Conservation (phyloP, 345 rosid species). For the Hibiscus tridactylites region DNA sequence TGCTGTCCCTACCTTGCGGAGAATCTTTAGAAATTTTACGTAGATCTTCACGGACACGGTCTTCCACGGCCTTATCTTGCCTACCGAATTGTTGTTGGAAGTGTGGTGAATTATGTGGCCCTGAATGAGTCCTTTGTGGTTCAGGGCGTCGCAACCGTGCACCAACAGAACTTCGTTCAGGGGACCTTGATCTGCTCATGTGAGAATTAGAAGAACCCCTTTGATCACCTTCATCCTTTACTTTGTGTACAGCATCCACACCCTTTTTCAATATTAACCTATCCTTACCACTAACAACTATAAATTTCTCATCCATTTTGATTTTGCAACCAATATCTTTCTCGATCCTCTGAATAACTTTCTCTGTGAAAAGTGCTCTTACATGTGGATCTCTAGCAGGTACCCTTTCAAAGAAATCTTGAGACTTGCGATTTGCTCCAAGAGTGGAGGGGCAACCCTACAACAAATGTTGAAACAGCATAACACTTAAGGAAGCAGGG, state of each 20-base stretch:
- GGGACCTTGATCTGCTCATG: conserved; percentile 83
- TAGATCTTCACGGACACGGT: conserved; percentile 58
- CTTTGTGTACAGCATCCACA: conserved; percentile 89
- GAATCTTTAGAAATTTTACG: conserved; percentile 68
- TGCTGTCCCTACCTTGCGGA: conserved; percentile 98
- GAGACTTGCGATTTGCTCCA: conserved; percentile 88
- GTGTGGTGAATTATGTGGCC: conserved; percentile 51
- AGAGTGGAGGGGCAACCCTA: conserved; percentile 99
- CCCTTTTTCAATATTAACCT: conserved; percentile 85
- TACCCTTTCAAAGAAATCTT: conserved; percentile 88
- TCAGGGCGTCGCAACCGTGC: conserved; percentile 58
- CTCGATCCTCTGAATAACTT: conserved; percentile 70
- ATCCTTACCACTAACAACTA: conserved; percentile 92
- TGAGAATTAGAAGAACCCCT: conserved; percentile 59
- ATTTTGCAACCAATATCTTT: conserved; percentile 81
- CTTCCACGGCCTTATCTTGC: conserved; percentile 65
- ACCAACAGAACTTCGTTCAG: conserved; percentile 54
- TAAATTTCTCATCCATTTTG: conserved; percentile 86
- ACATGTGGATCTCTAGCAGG: conserved; percentile 80
- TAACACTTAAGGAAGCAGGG: neutral
- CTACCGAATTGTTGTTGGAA: conserved; percentile 62
- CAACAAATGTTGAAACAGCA: conserved; percentile 13
- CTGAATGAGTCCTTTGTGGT: conserved; percentile 48
- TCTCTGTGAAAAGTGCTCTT: conserved; percentile 69
- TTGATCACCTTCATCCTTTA: conserved; percentile 62